These are phyloP conservation scores for Aphanoascus verrucosus DNA, from an alignment of 2,329 filamentous ascomycete species.

Conservation along the genomic window DNA sequence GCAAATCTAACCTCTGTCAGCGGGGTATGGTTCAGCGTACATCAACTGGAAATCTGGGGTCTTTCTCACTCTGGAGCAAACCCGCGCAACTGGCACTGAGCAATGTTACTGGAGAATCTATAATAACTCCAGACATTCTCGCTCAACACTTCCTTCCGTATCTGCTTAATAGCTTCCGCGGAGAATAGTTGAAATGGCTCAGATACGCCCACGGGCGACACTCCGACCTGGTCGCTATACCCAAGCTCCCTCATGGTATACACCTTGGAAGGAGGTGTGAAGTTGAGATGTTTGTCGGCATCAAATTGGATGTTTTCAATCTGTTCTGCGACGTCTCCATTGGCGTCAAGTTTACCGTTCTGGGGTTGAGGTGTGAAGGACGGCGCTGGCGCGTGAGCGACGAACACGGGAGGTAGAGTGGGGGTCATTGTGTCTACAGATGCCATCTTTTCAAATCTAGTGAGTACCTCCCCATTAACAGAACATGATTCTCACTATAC, in stretches of 20 bases:
- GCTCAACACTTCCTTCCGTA: constrained; percentile 52
- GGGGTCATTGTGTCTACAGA: constrained; percentile 17
- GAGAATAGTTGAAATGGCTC: constrained; percentile 56
- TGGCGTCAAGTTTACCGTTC: not conserved
- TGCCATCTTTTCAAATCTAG: constrained; percentile 17
- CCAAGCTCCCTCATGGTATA: constrained; percentile 54
- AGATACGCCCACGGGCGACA: constrained; percentile 54
- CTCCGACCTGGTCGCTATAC: constrained; percentile 43
- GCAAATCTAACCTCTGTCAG: constrained; percentile 40
- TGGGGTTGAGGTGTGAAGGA: constrained; percentile 6
- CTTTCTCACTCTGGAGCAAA: constrained; percentile 45
- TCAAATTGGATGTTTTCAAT: constrained; percentile 37
- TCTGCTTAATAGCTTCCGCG: constrained; percentile 49
- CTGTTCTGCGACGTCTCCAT: constrained; percentile 2
- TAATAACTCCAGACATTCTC: constrained; percentile 48
- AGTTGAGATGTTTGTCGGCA: constrained; percentile 46
- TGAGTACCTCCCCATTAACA: constrained; percentile 14
- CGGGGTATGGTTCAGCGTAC: not conserved
- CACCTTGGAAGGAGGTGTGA: constrained; percentile 41
- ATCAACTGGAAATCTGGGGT: not conserved
- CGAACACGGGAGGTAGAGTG: constrained; percentile 5
- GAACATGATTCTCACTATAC: not conserved
- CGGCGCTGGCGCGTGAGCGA: constrained; percentile 13
- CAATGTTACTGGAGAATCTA: constrained; percentile 49
- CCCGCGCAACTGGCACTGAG: constrained; percentile 45